Conservation (phyloP, 805 yeast genomes). For the Blastobotrys robertii region DNA sequence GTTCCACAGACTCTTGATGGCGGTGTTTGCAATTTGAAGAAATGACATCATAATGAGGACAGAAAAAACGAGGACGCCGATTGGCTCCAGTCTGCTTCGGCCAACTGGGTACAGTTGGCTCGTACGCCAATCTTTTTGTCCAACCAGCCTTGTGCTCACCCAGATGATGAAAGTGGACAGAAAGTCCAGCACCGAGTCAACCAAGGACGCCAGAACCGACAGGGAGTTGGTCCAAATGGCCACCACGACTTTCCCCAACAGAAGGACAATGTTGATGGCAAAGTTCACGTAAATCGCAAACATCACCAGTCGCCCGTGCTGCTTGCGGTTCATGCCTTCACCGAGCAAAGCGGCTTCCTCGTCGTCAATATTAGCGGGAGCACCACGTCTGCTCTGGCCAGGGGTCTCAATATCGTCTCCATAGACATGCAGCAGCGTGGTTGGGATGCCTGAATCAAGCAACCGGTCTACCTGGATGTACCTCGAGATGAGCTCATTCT, state of each 20-base stretch:
- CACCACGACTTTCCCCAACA: constrained; percentile 52
- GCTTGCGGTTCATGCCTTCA: constrained; percentile 37
- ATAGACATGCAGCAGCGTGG: constrained; percentile 53
- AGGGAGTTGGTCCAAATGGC: constrained; percentile 59
- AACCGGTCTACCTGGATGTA: constrained; percentile 53
- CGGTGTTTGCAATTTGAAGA: constrained; percentile 59
- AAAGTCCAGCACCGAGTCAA: constrained; percentile 67
- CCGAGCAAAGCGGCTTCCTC: constrained; percentile 47
- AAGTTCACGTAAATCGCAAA: constrained; percentile 59
- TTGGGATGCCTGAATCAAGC: constrained; percentile 62
- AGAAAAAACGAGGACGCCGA: constrained; percentile 67
- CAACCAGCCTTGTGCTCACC: constrained; percentile 39
- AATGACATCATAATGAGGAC: constrained; percentile 63
- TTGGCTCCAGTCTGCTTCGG: constrained; percentile 61
- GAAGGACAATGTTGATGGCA: constrained; percentile 42
- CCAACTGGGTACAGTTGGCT: constrained; percentile 51
- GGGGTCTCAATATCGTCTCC: constrained; percentile 29
- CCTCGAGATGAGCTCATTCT: constrained; percentile 49
- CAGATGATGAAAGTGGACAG: constrained; percentile 66
- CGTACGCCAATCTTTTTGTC: constrained; percentile 37
- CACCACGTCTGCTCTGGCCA: constrained; percentile 25
- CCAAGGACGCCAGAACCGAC: constrained; percentile 67
- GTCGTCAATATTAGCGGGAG: constrained; percentile 51
- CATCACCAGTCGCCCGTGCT: constrained; percentile 37
- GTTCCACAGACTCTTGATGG: constrained; percentile 40